Base-by-base conservation (phyloP, 2,329 filamentous ascomycete species). In the Fusarium sp. region DNA sequence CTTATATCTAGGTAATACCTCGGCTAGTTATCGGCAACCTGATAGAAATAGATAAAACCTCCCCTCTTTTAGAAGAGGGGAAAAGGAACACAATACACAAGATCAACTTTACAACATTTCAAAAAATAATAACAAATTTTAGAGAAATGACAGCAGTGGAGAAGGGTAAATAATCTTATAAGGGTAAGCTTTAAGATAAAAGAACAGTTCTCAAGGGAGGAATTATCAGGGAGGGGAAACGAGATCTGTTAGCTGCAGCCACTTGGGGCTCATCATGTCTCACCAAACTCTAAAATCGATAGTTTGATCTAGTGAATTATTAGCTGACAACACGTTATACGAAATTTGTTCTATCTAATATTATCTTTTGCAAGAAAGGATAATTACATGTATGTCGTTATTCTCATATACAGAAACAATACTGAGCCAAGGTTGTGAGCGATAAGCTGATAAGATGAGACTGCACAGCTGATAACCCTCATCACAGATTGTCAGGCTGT, bases 261-360 rank as follows among this genome's bases (percentile, higher is more conserved):
- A 54, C 51, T 22, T 28, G 24, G 24, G 20, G 51, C 24, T 39
- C 3, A 28, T 28, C 22, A 18, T 13, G 34, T 3, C 3, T 9
- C 20, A 2, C 24, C 10, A 41, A 55, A n/a, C 34, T 22, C 24
- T 28, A 55, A 39, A 41, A n/a, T 28, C 34, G 2, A 55, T 28
- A 55, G 12, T 28, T 4, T 12, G 9, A 18, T 18, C 24, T 28
- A 6, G 0, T 18, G 13, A 28, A 10, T 14, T 6, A 55, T 3
- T 41, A 28, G 20, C 4, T 28, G 2, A 4, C 0, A 26, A 12
- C 10, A 9, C 10, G 2, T 28, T 13, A 17, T 6, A 2, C 2
- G 7, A 2, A 0, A 8, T 9, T 3, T 10, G 9, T 22, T 28
- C 8, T 13, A 5, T 39, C 2, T 5, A 4, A 34, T 14, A 20